These are phyloP conservation scores for Microdochium trichocladiopsis DNA, from an alignment of 2,329 filamentous ascomycete species.

Conservation along the genomic window DNA sequence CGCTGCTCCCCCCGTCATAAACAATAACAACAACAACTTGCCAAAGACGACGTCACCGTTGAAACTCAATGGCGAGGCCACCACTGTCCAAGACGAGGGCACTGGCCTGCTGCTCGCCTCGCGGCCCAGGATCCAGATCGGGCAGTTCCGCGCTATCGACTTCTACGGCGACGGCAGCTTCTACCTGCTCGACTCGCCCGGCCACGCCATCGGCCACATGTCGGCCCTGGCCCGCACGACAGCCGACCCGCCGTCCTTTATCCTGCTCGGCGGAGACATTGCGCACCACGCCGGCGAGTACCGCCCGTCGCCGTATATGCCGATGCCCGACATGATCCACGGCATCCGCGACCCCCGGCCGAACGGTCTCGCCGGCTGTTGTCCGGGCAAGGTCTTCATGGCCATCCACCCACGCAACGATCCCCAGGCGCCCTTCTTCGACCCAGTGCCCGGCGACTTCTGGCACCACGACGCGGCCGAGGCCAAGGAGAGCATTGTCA, in stretches of 20 bases:
- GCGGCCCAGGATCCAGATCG: conserved; percentile 2
- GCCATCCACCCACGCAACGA: not conserved
- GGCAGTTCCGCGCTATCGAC: conserved; percentile 20
- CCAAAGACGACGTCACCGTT: not conserved
- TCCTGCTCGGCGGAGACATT: conserved; percentile 34
- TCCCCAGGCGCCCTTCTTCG: not conserved
- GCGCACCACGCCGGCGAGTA: conserved; percentile 31
- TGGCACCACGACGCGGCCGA: not conserved
- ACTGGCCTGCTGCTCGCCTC: not conserved
- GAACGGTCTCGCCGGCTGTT: not conserved
- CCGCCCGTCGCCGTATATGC: conserved; percentile 23
- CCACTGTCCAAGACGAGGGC: not conserved
- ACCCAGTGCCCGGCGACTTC: not conserved
- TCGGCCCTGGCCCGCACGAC: conserved; percentile 30
- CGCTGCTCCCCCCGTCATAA: not conserved
- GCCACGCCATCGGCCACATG: conserved; percentile 24
- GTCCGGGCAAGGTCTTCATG: not conserved
- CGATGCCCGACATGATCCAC: conserved; percentile 17
- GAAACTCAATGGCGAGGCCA: not conserved
- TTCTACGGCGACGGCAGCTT: conserved; percentile 26
- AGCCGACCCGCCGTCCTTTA: conserved; percentile 20
- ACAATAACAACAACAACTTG: not conserved
- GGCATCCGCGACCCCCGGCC: not conserved
- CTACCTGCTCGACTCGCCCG: conserved; percentile 25
- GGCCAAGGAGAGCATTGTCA: not conserved